These are phyloP conservation scores for Blepharisma stoltei DNA, from an alignment of 73 alveolate genomes.

Conservation along the genomic window DNA sequence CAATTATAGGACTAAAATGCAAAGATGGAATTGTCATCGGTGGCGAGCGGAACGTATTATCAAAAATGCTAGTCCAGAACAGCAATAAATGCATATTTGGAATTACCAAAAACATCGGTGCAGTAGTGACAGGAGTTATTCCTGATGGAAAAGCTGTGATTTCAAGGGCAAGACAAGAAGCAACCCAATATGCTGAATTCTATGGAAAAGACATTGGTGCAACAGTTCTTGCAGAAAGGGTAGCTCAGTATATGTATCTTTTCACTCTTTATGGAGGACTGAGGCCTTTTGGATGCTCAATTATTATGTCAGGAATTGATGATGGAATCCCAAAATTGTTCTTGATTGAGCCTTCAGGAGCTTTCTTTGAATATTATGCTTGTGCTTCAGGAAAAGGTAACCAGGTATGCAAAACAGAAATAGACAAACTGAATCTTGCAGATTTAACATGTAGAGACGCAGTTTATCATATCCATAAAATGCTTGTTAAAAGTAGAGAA, in stretches of 20 bases:
- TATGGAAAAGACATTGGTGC: conserved; percentile 81
- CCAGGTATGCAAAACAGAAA: conserved; percentile 82
- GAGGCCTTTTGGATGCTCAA: conserved; percentile 90
- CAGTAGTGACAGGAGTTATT: conserved; percentile 78
- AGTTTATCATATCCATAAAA: conserved; percentile 54
- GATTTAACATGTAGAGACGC: conserved; percentile 71
- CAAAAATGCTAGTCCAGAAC: conserved; percentile 80
- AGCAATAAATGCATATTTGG: conserved; percentile 84
- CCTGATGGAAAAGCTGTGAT: conserved; percentile 91
- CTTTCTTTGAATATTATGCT: conserved; percentile 80
- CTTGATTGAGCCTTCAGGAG: conserved; percentile 88
- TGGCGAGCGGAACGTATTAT: conserved; percentile 76
- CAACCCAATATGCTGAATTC: conserved; percentile 65
- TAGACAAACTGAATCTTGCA: conserved; percentile 85
- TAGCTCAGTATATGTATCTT: conserved; percentile 76
- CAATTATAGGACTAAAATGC: conserved; percentile 85
- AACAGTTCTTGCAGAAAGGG: conserved; percentile 80
- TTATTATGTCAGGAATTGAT: conserved; percentile 68
- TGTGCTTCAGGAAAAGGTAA: conserved; percentile 94
- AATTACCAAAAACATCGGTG: conserved; percentile 59
- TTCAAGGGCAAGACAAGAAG: conserved; percentile 83
- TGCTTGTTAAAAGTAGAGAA: conserved; percentile 59
- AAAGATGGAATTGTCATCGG: conserved; percentile 88
- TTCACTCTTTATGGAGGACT: conserved; percentile 74
- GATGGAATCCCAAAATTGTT: conserved; percentile 69